Evolutionary conservation across 2,329 filamentous ascomycete genomes (phyloP).

Genomic region (Colletotrichum euphorbiae): DNA sequence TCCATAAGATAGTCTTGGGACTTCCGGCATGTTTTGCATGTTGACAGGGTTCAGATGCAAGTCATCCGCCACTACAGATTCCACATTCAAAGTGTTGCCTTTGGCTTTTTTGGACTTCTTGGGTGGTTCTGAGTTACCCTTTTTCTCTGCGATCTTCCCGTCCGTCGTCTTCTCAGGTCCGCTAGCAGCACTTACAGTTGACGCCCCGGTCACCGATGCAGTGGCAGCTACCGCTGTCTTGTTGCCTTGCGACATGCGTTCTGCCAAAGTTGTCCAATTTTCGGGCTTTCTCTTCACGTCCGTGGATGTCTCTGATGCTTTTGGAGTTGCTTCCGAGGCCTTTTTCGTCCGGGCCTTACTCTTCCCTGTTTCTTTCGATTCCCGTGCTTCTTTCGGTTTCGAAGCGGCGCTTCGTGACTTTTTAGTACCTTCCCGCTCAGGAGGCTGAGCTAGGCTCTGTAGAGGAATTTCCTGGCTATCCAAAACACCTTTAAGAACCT

Average conservation of each 20-base stretch:
- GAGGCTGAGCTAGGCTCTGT: constrained; percentile 16
- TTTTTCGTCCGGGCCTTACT: background rate
- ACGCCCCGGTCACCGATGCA: background rate
- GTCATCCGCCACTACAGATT: background rate
- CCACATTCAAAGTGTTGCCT: constrained; percentile 11
- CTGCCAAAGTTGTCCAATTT: constrained; percentile 13
- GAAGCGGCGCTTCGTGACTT: constrained; percentile 12
- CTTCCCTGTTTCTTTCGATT: background rate
- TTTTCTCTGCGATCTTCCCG: background rate
- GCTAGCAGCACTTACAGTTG: background rate
- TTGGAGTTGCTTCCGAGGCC: background rate
- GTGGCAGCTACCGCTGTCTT: background rate
- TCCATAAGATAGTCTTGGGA: constrained; percentile 76
- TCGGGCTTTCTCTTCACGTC: background rate
- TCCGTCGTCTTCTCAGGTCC: background rate
- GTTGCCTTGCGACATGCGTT: constrained; percentile 5
- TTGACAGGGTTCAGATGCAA: constrained; percentile 49
- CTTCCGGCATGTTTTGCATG: constrained; percentile 48
- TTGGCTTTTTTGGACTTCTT: background rate
- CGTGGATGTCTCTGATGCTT: background rate
- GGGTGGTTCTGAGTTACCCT: background rate
- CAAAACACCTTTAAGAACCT: constrained; percentile 53
- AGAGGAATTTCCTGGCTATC: constrained; percentile 43
- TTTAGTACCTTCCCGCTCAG: too few relatives aligned
- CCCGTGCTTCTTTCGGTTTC: background rate